Evolutionary conservation across 257 asterid species (phyloP), one percentile per base, ranked within the genome.

Genomic region (Anisodus tanguticus): DNA sequence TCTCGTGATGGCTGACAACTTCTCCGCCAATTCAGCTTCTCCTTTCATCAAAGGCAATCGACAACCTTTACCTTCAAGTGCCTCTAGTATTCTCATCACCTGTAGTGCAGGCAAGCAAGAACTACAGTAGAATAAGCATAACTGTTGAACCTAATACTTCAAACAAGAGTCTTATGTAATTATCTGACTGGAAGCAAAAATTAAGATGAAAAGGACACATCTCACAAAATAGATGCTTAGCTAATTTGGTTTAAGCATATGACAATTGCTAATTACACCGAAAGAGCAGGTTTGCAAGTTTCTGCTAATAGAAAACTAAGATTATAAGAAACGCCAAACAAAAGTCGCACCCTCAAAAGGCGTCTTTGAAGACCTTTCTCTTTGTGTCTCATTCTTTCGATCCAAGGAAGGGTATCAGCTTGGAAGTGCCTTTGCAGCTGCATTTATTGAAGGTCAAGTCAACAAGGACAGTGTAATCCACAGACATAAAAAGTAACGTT

Each of bases 1-100:
- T 94, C 97, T 91, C 83, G 91, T 89, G 82, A 91, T 89, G 66
- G 92, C 88, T 59, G 94, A 95, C 88, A 97, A 88, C 89, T 92
- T 97, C 91, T 97, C 98, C 6, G 97, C 98, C 89, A 97, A 90
- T 88, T 95, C 99, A 81, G 93, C 99, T 90, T 97, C 99, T 71
- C 96, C 97, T 89, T 93, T 95, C 93, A 89, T 92, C 83, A 95
- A 85, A 86, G 99, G 98, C 62, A 95, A 86, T 76, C 97, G 91
- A 84, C 89, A 90, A 41, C 98, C 99, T 89, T 93, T 97, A 74
- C 96, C 90, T 89, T 95, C 98, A 83, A 97, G 88, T 53, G 98
- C 97, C 90, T 97, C 99, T 76, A 93, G 84, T 86, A 95, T 91
- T 90, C 97, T 93, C 97, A 92, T 97, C 66, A 92, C 90, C 99